A percentile compares a stretch with the other conserved stretches of the same genome.
These are phyloP conservation scores for Syncephalastrum monosporum DNA, from an alignment of 371 early-diverging fungal species.

Conservation along the genomic window DNA sequence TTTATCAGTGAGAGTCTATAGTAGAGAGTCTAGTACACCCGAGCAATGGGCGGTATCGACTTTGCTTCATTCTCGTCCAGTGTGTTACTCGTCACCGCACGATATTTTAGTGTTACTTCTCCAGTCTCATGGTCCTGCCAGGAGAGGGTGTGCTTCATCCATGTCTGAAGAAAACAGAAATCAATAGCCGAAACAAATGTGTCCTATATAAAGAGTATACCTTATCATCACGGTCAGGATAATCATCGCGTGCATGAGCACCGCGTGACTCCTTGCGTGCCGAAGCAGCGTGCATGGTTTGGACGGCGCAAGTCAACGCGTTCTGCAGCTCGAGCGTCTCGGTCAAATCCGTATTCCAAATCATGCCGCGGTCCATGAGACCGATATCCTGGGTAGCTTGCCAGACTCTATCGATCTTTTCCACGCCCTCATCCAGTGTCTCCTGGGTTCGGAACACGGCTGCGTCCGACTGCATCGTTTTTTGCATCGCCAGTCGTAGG, in stretches of 20 bases:
- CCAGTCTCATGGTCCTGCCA: conserved; percentile 86
- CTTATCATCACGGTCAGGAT: conserved; percentile 52
- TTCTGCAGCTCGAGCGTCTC: conserved; percentile 97
- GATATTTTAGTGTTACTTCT: conserved; percentile 80
- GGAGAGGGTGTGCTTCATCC: conserved; percentile 99
- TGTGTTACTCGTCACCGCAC: conserved; percentile 77
- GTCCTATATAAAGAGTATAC: neutral
- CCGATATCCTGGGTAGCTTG: conserved; percentile 78
- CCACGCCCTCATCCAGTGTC: conserved; percentile 79
- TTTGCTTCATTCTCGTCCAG: conserved; percentile 93
- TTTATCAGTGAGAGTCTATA: too few species aligned
- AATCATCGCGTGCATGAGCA: conserved; percentile 97
- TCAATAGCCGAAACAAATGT: neutral
- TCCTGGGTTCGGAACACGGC: conserved; percentile 96
- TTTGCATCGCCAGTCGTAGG: conserved; percentile 94
- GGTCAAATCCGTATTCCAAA: conserved; percentile 97
- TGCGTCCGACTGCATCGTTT: conserved; percentile 96
- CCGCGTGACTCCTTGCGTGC: conserved; percentile 94
- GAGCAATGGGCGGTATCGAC: conserved; percentile 90
- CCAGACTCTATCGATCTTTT: conserved; percentile 47
- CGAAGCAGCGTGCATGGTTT: conserved; percentile 88
- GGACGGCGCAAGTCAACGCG: conserved; percentile 89
- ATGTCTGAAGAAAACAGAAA: conserved; percentile 60
- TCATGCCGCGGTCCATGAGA: conserved; percentile 89
- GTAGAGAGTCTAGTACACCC: conserved; percentile 78